Percentiles rank a stretch among this genome's conserved stretches.
Evolutionary conservation across 768 basidiomycete species (phyloP).

Genomic region (Podaxis sp.): DNA sequence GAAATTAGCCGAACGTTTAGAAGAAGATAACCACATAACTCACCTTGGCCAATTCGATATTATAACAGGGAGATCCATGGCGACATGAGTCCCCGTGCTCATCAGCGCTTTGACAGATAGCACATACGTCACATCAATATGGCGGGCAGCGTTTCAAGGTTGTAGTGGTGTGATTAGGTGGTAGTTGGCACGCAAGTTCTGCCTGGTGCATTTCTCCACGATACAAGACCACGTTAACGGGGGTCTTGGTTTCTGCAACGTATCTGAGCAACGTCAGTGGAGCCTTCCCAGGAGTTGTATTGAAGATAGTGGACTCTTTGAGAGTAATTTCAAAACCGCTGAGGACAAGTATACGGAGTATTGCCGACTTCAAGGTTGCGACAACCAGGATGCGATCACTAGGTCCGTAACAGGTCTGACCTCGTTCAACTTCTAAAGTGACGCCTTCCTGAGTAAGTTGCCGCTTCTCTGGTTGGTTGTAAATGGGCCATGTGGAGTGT

Average conservation of each 20-base stretch:
- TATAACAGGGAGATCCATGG: conserved; percentile 77
- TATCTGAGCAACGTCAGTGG: conserved; percentile 52
- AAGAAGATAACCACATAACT: conserved; percentile 20
- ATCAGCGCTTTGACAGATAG: conserved; percentile 76
- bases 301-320: conserved; percentile 65
- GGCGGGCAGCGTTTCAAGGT: conserved; percentile 77
- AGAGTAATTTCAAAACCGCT: conserved; percentile 83
- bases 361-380: conserved; percentile 72
- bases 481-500: conserved; percentile 92
- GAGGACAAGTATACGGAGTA: conserved; percentile 63
- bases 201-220: conserved; percentile 68
- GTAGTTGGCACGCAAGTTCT: conserved; percentile 70
- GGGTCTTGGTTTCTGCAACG: conserved; percentile 69
- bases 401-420: conserved; percentile 80
- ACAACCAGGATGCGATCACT: conserved; percentile 75
- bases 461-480: conserved; percentile 75
- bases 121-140: conserved; percentile 83
- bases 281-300: conserved; percentile 52
- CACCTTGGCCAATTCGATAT: conserved; percentile 87
- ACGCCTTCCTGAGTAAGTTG: conserved; percentile 63
- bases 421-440: conserved; percentile 72
- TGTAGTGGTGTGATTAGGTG: conserved; percentile 72
- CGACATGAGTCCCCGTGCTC: conserved; percentile 59
- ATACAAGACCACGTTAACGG: conserved; percentile 68
- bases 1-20: conserved; percentile 7